phyloP scores from a whole-genome alignment of 2,329 filamentous ascomycete genomes.

The Aspergillus oerlinghausenensis region DNA sequence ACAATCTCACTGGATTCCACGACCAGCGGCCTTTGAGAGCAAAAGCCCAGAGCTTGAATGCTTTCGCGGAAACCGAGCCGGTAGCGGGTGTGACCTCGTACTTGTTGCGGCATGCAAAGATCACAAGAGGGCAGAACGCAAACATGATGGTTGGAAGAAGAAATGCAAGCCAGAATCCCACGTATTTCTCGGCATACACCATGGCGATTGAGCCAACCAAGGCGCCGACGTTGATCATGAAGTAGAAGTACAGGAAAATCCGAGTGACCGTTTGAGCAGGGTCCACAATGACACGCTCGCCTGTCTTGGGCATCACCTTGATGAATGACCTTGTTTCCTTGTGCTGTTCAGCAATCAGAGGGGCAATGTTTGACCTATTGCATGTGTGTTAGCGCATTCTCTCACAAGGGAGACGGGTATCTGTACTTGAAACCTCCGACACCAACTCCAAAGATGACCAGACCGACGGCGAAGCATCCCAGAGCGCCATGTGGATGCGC shows the following conservation, averaged over 20 bases:
- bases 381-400: not conserved
- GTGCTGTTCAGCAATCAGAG: slow-evolving; percentile 67
- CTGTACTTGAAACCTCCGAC: slow-evolving; percentile 69
- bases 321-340: slow-evolving; percentile 55
- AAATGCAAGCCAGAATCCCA: slow-evolving; percentile 61
- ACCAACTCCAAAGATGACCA: slow-evolving; percentile 66
- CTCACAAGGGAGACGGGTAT: not conserved
- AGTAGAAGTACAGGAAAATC: slow-evolving; percentile 67
- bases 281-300: slow-evolving; percentile 66
- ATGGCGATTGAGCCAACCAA: slow-evolving; percentile 59
- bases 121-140: slow-evolving; percentile 57
- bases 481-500: slow-evolving; percentile 54
- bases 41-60: slow-evolving; percentile 56
- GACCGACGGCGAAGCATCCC: slow-evolving; percentile 59
- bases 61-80: slow-evolving; percentile 67
- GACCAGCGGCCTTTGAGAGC: slow-evolving; percentile 61
- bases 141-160: slow-evolving; percentile 64
- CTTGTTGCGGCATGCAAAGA: slow-evolving; percentile 56
- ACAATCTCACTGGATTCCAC: slow-evolving; percentile 50
- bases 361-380: slow-evolving; percentile 61
- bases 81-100: slow-evolving; percentile 64
- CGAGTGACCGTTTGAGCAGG: slow-evolving; percentile 65
- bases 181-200: slow-evolving; percentile 70
- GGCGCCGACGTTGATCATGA: slow-evolving; percentile 65
- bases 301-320: slow-evolving; percentile 48